These are phyloP conservation scores for Tetrahymena borealis DNA, from an alignment of 73 alveolate genomes.

Conservation along the genomic window DNA sequence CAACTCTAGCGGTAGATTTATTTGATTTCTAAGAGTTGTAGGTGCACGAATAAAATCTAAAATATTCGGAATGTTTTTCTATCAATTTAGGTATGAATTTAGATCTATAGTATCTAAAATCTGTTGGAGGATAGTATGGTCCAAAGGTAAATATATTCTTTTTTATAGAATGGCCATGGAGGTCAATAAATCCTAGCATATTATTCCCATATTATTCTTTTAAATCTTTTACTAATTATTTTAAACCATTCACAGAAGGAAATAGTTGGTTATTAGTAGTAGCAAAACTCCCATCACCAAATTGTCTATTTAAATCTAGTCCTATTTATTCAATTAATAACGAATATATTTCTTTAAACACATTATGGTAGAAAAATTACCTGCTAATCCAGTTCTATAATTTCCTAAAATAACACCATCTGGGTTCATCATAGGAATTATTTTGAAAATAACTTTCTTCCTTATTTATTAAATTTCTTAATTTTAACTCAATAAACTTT, in stretches of 20 bases:
- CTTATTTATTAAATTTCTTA: conserved; percentile 54
- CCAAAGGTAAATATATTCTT: conserved; percentile 66
- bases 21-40: background rate
- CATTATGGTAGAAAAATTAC: conserved; percentile 66
- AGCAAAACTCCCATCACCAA: background rate
- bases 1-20: conserved; percentile 31
- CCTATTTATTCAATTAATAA: conserved; percentile 9
- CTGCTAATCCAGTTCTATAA: conserved; percentile 70
- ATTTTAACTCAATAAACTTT: background rate
- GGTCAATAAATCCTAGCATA: conserved; percentile 51
- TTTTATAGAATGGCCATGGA: conserved; percentile 68
- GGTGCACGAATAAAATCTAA: conserved; percentile 25
- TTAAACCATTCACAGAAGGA: conserved; percentile 72
- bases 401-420: conserved; percentile 84
- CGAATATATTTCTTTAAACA: conserved; percentile 64
- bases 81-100: conserved; percentile 5
- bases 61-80: background rate
- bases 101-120: conserved; percentile 22
- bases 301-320: conserved; percentile 71
- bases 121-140: conserved; percentile 49
- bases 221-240: conserved; percentile 43
- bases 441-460: conserved; percentile 58
- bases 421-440: conserved; percentile 83
- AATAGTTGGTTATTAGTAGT: conserved; percentile 59
- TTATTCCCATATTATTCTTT: conserved; percentile 5